Evolutionary conservation across 352 stramenopile species (phyloP).

Genomic region (Plasmopara muralis): DNA sequence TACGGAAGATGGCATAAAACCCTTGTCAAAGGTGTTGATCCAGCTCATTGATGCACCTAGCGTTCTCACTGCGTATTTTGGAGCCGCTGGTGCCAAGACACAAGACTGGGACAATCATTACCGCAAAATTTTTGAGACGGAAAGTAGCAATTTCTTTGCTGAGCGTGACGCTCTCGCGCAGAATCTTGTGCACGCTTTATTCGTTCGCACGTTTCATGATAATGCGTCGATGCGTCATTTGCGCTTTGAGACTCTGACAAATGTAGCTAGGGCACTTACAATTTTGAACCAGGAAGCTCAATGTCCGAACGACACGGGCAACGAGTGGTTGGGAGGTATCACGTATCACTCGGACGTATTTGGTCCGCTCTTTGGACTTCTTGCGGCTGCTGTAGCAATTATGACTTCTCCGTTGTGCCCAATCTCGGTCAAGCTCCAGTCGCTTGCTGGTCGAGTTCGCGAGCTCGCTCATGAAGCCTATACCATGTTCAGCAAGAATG

Average conservation of each 20-base stretch:
- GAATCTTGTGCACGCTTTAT: slow-evolving; percentile 39
- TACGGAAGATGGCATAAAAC: slow-evolving; percentile 21
- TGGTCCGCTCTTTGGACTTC: slow-evolving; percentile 39
- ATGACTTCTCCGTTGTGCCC: slow-evolving; percentile 13
- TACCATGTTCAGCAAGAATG: slow-evolving; percentile 11
- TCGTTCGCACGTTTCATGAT: slow-evolving; percentile 18
- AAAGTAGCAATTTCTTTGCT: slow-evolving; percentile 76
- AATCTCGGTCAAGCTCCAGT: slow-evolving; percentile 15
- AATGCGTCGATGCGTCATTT: slow-evolving; percentile 15
- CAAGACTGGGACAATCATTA: slow-evolving; percentile 54
- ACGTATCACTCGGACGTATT: slow-evolving; percentile 66
- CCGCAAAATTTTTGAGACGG: slow-evolving; percentile 68
- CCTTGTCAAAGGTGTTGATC: slow-evolving; percentile 30
- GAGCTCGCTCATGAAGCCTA: slow-evolving; percentile 23
- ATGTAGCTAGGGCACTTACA: slow-evolving; percentile 14
- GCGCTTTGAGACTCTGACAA: slow-evolving; percentile 29
- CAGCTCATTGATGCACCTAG: slow-evolving; percentile 32
- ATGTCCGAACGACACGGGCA: slow-evolving; percentile 6
- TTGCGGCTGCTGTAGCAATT: slow-evolving; percentile 36
- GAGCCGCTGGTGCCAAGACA: slow-evolving; percentile 27
- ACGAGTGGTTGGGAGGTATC: slow-evolving; percentile 55
- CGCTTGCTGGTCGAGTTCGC: slow-evolving; percentile 15
- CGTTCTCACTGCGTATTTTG: slow-evolving; percentile 39
- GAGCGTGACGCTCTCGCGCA: slow-evolving; percentile 58
- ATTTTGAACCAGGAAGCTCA: slow-evolving; percentile 28